Evolutionary conservation across 805 yeast species (phyloP).

Genomic region (Saturnispora galanensis): DNA sequence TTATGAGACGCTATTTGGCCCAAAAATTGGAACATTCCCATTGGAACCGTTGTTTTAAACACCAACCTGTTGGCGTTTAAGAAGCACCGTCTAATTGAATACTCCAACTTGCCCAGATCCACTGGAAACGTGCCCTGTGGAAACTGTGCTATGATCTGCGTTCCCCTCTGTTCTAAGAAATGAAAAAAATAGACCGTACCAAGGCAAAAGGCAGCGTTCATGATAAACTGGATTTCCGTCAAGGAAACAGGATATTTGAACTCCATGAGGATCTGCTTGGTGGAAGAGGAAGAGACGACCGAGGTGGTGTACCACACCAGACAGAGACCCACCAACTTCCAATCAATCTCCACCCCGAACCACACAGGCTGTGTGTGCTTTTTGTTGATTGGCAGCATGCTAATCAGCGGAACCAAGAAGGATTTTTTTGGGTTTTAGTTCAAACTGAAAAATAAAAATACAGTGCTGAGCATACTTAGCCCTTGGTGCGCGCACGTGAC

Average conservation of each 20-base stretch:
- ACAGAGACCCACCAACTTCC: slow-evolving; percentile 39
- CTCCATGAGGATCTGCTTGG: slow-evolving; percentile 61
- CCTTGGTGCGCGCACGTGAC: neutral
- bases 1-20: slow-evolving; percentile 90
- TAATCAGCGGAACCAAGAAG: neutral
- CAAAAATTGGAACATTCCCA: slow-evolving; percentile 87
- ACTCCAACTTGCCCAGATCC: slow-evolving; percentile 21
- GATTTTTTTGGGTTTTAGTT: neutral
- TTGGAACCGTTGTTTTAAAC: slow-evolving; percentile 68
- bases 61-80: slow-evolving; percentile 45
- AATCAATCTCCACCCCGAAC: slow-evolving; percentile 14
- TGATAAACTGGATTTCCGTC: slow-evolving; percentile 76
- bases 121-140: slow-evolving; percentile 45
- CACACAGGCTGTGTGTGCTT: slow-evolving; percentile 1
- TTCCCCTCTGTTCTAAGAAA: slow-evolving; percentile 1
- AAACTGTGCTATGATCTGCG: slow-evolving; percentile 22
- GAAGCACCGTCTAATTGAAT: slow-evolving; percentile 29
- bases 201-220: slow-evolving; percentile 57
- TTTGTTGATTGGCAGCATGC: neutral
- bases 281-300: slow-evolving; percentile 71
- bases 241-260: slow-evolving; percentile 81
- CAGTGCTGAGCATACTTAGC: neutral
- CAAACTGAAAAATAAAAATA: neutral
- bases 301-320: slow-evolving; percentile 71
- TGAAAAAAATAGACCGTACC: slow-evolving; percentile 20